Evolutionary conservation across 495 filamentous ascomycete species (phyloP).

Genomic region (Cercophora scortea): DNA sequence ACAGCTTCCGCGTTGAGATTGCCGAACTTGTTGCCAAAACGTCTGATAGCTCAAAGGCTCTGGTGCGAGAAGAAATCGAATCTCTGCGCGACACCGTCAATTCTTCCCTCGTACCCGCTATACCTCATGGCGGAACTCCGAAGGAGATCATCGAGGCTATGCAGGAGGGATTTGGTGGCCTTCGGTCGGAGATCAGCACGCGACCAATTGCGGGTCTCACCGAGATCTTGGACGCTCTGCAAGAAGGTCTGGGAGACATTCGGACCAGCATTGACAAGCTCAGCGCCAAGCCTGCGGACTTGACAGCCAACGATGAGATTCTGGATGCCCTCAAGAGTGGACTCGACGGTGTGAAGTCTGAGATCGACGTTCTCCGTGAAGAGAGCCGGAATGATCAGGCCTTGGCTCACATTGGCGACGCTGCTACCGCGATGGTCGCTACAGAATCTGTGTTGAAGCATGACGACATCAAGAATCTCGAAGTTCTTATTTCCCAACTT

Average conservation of each 20-base stretch:
- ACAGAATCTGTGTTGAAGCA: constrained; percentile 42
- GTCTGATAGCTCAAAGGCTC: constrained; percentile 45
- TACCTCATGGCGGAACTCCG: constrained; percentile 35
- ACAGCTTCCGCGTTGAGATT: constrained; percentile 65
- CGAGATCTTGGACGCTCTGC: constrained; percentile 73
- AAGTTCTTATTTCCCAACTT: constrained; percentile 71
- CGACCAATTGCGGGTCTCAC: constrained; percentile 50
- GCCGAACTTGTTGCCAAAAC: constrained; percentile 41
- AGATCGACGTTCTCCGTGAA: constrained; percentile 68
- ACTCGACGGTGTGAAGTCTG: constrained; percentile 59
- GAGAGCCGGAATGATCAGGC: constrained; percentile 43
- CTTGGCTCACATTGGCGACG: constrained; percentile 30
- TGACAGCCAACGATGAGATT: constrained; percentile 77
- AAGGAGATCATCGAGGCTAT: constrained; percentile 61
- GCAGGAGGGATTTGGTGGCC: constrained; percentile 58
- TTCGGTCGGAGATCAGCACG: constrained; percentile 57
- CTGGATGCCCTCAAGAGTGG: constrained; percentile 78
- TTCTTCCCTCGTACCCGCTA: constrained; percentile 54
- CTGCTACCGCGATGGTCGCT: constrained; percentile 20
- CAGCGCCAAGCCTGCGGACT: constrained; percentile 66
- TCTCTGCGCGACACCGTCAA: constrained; percentile 67
- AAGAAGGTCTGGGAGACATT: constrained; percentile 71
- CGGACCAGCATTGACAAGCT: constrained; percentile 69
- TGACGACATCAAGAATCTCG: constrained; percentile 75
- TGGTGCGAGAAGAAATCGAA: constrained; percentile 72